Evolutionary conservation across 202 grass and related monocot species (phyloP).

Genomic region (Sporobolus alterniflorus): DNA sequence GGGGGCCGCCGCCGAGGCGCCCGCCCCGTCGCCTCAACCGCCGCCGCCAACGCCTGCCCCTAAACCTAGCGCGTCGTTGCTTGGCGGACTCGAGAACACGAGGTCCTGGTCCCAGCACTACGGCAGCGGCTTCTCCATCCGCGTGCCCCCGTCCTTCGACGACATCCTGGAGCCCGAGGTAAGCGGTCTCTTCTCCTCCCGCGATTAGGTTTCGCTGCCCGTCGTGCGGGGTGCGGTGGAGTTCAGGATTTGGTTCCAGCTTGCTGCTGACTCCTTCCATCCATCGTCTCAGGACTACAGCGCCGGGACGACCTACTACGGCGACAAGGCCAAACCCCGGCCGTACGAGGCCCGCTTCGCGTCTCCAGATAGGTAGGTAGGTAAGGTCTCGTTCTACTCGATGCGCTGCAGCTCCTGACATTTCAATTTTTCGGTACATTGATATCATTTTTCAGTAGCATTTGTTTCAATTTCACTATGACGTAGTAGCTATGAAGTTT

Average conservation of each 20-base stretch:
- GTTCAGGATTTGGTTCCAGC: neutral
- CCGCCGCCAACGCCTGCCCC: constrained; percentile 1
- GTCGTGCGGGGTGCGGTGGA: neutral
- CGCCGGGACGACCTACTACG: constrained; percentile 77
- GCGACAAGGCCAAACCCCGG: constrained; percentile 83
- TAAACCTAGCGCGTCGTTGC: neutral
- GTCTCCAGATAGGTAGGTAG: constrained; percentile 84
- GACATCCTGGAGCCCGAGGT: constrained; percentile 95
- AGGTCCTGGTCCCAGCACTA: constrained; percentile 90
- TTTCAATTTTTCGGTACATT: neutral
- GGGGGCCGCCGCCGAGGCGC: constrained; percentile 17
- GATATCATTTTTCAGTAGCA: neutral
- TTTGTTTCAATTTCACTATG: neutral
- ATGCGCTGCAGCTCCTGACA: neutral
- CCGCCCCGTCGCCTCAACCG: constrained; percentile 19
- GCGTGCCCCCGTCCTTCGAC: constrained; percentile 86
- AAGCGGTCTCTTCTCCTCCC: neutral
- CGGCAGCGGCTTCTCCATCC: constrained; percentile 93
- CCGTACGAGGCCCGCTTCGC: constrained; percentile 84
- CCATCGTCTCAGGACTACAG: constrained; percentile 62
- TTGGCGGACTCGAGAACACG: constrained; percentile 82
- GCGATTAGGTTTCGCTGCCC: neutral
- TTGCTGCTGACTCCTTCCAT: constrained; percentile 1
- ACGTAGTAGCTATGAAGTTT: neutral
- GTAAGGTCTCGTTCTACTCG: constrained; percentile 25